Evolutionary conservation across 805 yeast species (phyloP).

Genomic region (Saccharomycopsis amapae): DNA sequence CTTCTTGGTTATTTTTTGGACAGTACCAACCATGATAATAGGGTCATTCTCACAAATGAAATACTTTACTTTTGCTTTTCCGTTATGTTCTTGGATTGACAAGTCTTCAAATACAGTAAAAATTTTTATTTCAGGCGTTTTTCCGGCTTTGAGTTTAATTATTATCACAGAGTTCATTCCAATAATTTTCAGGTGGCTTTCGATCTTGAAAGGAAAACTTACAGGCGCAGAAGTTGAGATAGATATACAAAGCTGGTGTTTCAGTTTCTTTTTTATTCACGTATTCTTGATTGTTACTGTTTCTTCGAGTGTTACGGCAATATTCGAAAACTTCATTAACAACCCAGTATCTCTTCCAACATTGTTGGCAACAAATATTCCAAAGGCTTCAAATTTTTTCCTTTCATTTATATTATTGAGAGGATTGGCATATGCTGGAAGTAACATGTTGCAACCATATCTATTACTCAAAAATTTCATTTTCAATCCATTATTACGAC

Average conservation of each 20-base stretch:
- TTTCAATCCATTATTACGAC: constrained; percentile 24
- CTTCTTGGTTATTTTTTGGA: constrained; percentile 53
- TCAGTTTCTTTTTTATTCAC: constrained; percentile 72
- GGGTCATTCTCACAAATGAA: constrained; percentile 73
- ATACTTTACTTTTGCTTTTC: constrained; percentile 51
- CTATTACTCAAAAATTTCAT: constrained; percentile 36
- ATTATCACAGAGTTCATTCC: constrained; percentile 59
- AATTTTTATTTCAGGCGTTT: constrained; percentile 49
- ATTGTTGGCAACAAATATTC: constrained; percentile 68
- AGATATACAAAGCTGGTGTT: constrained; percentile 74
- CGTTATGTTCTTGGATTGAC: constrained; percentile 50
- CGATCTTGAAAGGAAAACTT: constrained; percentile 48
- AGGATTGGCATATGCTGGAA: constrained; percentile 72
- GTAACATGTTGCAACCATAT: constrained; percentile 54
- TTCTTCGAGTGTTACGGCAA: constrained; percentile 66
- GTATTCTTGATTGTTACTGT: constrained; percentile 78
- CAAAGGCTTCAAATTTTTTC: constrained; percentile 82
- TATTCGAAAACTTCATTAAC: constrained; percentile 52
- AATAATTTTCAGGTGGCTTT: constrained; percentile 45
- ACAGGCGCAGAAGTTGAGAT: constrained; percentile 59
- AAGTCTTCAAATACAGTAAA: constrained; percentile 46
- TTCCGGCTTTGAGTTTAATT: constrained; percentile 63
- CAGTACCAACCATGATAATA: constrained; percentile 75
- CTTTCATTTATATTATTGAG: constrained; percentile 68
- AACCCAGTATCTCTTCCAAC: constrained; percentile 70